Base-by-base conservation (phyloP, 192 early-diverging fungal genomes). In the Endogone sp. region DNA sequence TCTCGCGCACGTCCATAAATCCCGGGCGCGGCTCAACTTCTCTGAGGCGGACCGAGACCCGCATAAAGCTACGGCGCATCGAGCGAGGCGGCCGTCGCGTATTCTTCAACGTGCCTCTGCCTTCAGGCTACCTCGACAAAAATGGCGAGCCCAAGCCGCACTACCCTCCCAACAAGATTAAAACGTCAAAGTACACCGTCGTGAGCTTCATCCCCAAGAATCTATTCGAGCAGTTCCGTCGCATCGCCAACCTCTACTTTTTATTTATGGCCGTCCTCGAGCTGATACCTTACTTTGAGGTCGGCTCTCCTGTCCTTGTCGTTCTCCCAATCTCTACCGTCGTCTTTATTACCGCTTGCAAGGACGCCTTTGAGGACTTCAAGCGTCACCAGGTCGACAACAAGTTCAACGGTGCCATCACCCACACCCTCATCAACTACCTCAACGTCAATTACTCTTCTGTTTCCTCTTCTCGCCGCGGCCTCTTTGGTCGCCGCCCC, bases 181-280 rank as follows among this genome's bases (percentile, higher is more conserved):
- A 81, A n/a, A 95, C 96, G 0, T 89, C 93, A n/a, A 95, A 96
- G 72, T 98, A 98, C 79, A 93, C 89, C n/a, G 31, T 87, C 13
- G 26, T 92, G 25, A 87, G 85, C 24, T 98, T 98, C 79, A 56
- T 98, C 21, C 94, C 95, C 16, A 92, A 93, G 72, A 98, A 95
- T 72, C 68, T 98, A 60, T 95, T 91, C 79, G 92, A 93, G 63
- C 96, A 98, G 76, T 97, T 98, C 72, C 82, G 89, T 58, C 84
- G 86, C n/a, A 85, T 84, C 20, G 88, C 88, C 82, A 90, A 91
- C 70, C 81, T 96, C 26, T 99, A 93, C 75, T 99, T 99, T 70
- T 86, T 97, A 59, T 82, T 83, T 27, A 82, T 94, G 72, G 87
- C 88, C 44, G 84, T 95, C 37, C 79, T 96, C 29, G 93, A 95